These are phyloP conservation scores for Colletotrichum sp. DNA, from an alignment of 2,329 filamentous ascomycete genomes.

Conservation along the genomic window DNA sequence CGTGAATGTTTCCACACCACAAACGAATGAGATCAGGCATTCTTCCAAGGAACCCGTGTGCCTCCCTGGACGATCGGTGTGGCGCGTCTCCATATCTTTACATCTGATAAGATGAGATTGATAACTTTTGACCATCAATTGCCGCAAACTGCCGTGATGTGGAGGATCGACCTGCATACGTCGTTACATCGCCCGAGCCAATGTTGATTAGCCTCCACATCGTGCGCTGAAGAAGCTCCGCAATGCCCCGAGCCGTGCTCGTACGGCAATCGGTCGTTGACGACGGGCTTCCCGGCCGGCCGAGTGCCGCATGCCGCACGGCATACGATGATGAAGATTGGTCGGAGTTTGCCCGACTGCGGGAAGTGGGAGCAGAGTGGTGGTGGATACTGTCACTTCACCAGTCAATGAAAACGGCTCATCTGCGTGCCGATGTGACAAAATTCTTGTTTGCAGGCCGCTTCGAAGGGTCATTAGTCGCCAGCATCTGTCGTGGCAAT, in stretches of 20 bases:
- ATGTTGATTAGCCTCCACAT: neutral
- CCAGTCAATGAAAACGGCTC: neutral
- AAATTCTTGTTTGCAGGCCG: neutral
- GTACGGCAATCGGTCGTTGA: neutral
- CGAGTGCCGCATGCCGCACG: neutral
- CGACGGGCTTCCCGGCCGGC: neutral
- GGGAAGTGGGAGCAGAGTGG: neutral
- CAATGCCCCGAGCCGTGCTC: neutral
- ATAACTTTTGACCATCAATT: neutral
- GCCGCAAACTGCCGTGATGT: neutral
- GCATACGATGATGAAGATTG: neutral
- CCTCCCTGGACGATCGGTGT: neutral
- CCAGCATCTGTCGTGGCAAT: neutral
- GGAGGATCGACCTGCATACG: neutral
- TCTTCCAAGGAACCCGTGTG: neutral
- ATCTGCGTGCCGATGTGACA: neutral
- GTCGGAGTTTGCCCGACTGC: neutral
- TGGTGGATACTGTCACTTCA: neutral
- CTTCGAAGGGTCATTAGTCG: neutral
- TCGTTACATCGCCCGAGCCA: neutral
- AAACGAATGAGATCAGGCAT: neutral
- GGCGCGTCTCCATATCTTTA: neutral
- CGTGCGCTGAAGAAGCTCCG: neutral
- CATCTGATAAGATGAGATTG: conserved; percentile 19
- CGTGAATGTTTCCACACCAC: neutral